These are phyloP conservation scores for Fraxinus floribunda DNA, from an alignment of 305 asterid genomes.

Conservation along the genomic window DNA sequence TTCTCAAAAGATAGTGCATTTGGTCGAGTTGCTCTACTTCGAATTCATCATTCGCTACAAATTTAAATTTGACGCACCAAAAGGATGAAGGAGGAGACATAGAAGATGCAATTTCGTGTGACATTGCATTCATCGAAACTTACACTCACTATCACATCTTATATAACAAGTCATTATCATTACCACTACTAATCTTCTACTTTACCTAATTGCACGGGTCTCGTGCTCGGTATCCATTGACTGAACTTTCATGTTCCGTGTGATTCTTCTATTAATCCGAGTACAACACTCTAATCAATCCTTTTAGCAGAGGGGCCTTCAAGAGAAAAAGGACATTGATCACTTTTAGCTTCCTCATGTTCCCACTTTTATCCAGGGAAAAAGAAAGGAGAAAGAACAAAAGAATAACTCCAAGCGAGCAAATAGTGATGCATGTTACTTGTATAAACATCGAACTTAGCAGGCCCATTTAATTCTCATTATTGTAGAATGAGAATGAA, in stretches of 20 bases:
- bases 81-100: background rate
- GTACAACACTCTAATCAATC: background rate
- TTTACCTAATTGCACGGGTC: background rate
- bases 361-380: constrained; percentile 10
- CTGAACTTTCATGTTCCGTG: background rate
- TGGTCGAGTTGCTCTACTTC: constrained; percentile 14
- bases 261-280: background rate
- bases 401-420: constrained; percentile 22
- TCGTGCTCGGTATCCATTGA: background rate
- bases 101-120: constrained; percentile 20
- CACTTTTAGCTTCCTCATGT: constrained; percentile 12
- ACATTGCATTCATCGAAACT: background rate
- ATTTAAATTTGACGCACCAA: constrained; percentile 7
- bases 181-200: background rate
- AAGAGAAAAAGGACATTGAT: background rate
- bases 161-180: background rate
- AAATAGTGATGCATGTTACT: constrained; percentile 21
- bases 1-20: background rate
- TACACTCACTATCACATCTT: background rate
- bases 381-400: constrained; percentile 16
- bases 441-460: constrained; percentile 16
- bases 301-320: background rate
- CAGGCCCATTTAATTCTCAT: background rate
- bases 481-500: too few species aligned
- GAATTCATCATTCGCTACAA: constrained; percentile 3